Evolutionary conservation across 1,139 yeast genomes (phyloP).

Genomic region (Blastobotrys malaysiensis): DNA sequence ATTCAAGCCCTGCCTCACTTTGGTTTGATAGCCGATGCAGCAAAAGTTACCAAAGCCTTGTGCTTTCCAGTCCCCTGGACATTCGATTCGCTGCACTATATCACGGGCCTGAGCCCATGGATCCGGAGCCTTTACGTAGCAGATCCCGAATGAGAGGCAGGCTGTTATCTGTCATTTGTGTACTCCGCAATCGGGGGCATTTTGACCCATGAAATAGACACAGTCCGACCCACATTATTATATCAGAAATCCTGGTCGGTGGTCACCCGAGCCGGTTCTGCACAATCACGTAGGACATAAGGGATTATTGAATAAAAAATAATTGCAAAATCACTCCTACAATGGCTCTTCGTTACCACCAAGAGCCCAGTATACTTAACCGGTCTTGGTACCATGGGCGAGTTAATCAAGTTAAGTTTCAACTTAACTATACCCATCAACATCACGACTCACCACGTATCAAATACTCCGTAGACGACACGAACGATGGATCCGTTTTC

Average conservation of each 20-base stretch:
- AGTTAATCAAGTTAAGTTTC: background rate
- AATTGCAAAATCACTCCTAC: too few relatives aligned
- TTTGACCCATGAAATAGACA: too few relatives aligned
- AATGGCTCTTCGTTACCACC: too few relatives aligned
- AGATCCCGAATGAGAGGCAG: too few relatives aligned
- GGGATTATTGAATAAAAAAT: too few relatives aligned
- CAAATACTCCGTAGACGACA: background rate
- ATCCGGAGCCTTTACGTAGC: background rate
- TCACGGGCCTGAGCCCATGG: background rate
- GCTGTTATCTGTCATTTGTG: too few relatives aligned
- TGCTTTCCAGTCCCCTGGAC: background rate
- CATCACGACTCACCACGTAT: background rate
- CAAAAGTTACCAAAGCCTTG: background rate
- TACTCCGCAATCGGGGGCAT: background rate
- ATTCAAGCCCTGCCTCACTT: background rate
- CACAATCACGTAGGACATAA: too few relatives aligned
- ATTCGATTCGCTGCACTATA: background rate
- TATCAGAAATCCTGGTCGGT: too few relatives aligned
- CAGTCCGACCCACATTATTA: too few relatives aligned
- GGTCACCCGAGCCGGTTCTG: too few relatives aligned
- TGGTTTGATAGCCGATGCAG: background rate
- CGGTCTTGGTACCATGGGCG: too few relatives aligned
- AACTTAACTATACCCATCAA: background rate
- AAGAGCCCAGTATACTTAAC: too few relatives aligned
- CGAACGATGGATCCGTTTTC: constrained; percentile 28